phyloP scores from a whole-genome alignment of 805 yeast species.

The Sungouiella blattae region DNA sequence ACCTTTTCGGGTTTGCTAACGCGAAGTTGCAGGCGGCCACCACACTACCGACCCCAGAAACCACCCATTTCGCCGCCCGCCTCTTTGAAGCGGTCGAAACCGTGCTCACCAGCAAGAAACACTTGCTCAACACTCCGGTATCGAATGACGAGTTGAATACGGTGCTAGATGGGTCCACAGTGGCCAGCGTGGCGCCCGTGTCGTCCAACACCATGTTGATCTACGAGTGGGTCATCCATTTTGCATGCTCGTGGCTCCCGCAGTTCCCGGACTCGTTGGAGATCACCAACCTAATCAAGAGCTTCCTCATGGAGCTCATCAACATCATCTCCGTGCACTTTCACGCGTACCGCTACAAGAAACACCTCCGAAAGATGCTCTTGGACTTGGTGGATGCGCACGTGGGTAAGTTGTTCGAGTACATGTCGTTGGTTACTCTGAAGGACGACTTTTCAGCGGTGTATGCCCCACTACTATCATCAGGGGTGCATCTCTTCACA shows the following conservation, averaged over 20 bases:
- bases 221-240: constrained; percentile 30
- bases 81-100: constrained; percentile 30
- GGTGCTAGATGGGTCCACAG: constrained; percentile 1
- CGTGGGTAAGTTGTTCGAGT: constrained; percentile 12
- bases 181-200: constrained; percentile 2
- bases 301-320: constrained; percentile 32
- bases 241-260: constrained; percentile 25
- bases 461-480: constrained; percentile 6
- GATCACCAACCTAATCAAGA: constrained; percentile 23
- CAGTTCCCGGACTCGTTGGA: constrained; percentile 9
- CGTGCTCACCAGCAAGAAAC: constrained; percentile 29
- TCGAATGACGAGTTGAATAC: constrained; percentile 10
- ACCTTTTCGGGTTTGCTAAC: constrained; percentile 30
- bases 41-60: constrained; percentile 3
- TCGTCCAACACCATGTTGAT: constrained; percentile 10
- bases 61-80: constrained; percentile 15
- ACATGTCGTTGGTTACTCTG: constrained; percentile 2
- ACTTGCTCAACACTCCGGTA: constrained; percentile 22
- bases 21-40: constrained; percentile 16
- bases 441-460: neutral
- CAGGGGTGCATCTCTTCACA: constrained; percentile 30
- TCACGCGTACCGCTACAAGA: constrained; percentile 25
- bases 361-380: constrained; percentile 17
- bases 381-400: constrained; percentile 16
- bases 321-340: constrained; percentile 27